Evolutionary conservation across 1,284 basidiomycete species (phyloP), one percentile per base, ranked within the genome.

Genomic region (Ganoderma lucidum): DNA sequence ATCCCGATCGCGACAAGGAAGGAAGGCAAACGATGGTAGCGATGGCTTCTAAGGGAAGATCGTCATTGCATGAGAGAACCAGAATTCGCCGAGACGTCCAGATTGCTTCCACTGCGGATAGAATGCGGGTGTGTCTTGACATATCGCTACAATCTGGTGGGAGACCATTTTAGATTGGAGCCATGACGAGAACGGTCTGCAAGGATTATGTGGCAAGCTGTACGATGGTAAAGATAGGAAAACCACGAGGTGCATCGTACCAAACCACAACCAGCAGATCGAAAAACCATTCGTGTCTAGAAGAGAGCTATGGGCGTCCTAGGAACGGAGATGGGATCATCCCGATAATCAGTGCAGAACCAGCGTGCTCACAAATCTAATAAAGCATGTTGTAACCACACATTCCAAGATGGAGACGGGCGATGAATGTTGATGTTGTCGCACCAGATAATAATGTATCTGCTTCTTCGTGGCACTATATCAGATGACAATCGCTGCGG

Each of bases 161-260:
- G 4, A 42, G 39, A 1, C 28, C 42, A 42, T 8, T 6, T 37
- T 6, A 35, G 5, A 4, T n/a, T 17, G 17, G 28, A 35, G 32
- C 44, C 42, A n/a, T n/a, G 44, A 63, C 17, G 37, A 39, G 30
- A 30, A 45, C 2, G 19, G 32, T 19, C 10, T 17, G 45, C 5
- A 63, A 63, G 30, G 48, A 19, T 12, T 39, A 37, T n/a, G 3
- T 63, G 48, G 45, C 48, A 53, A 53, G 12, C 62, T 37, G 44
- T 45, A 35, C 12, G 51, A 55, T 55, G 51, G 48, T 19, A n/a
- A n/a, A 42, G 37, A 63, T 63, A 63, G 48, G 37, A 37, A 37
- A 53, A 48, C 30, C 48, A 63, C 62, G 23, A 23, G n/a, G 23
- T 32, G 6, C 19, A 15, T 4, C 19, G 2, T 23, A 37, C 28